Conservation (phyloP, 345 rosid species). For the Carallia pectinifolia region DNA sequence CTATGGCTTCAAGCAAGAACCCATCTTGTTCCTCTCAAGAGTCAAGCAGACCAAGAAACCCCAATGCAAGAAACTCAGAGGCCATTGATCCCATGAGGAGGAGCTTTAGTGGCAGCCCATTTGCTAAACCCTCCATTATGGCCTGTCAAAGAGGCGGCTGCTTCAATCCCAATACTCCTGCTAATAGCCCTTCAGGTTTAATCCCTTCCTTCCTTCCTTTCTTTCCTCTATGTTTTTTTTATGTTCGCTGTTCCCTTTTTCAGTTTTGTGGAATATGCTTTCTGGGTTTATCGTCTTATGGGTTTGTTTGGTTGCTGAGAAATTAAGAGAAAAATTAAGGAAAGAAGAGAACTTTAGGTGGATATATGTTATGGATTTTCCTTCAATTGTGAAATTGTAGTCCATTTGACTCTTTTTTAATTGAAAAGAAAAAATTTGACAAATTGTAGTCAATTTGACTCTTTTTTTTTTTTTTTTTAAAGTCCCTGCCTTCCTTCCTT, state of each 20-base stretch:
- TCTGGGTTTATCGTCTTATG: not conserved
- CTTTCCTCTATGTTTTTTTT: not conserved
- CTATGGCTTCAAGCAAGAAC: slow-evolving; percentile 16
- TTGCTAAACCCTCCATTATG: slow-evolving; percentile 43
- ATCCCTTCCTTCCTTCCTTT: not conserved
- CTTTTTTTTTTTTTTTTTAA: no score
- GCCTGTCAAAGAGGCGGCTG: slow-evolving; percentile 33
- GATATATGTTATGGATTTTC: not conserved
- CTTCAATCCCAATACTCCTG: slow-evolving; percentile 51
- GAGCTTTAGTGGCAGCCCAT: slow-evolving; percentile 61
- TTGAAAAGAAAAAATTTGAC: no score
- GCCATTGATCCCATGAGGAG: slow-evolving; percentile 55
- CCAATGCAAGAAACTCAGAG: slow-evolving; percentile 58
- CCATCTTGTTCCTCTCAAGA: slow-evolving; percentile 25
- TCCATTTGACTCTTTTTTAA: not conserved
- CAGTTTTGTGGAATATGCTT: not conserved
- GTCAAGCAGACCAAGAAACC: slow-evolving; percentile 32
- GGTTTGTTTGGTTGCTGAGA: not conserved
- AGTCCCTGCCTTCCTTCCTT: not conserved
- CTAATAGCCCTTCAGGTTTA: slow-evolving; percentile 62
- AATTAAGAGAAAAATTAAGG: not conserved
- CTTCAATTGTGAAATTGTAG: not conserved
- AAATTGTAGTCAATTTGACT: not conserved
- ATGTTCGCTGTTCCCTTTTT: not conserved
- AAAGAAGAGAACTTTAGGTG: not conserved